Percentiles rank a stretch among this genome's conserved stretches.
These are phyloP conservation scores for Thraustochytrium sp. DNA, from an alignment of 352 stramenopile genomes.

Conservation along the genomic window DNA sequence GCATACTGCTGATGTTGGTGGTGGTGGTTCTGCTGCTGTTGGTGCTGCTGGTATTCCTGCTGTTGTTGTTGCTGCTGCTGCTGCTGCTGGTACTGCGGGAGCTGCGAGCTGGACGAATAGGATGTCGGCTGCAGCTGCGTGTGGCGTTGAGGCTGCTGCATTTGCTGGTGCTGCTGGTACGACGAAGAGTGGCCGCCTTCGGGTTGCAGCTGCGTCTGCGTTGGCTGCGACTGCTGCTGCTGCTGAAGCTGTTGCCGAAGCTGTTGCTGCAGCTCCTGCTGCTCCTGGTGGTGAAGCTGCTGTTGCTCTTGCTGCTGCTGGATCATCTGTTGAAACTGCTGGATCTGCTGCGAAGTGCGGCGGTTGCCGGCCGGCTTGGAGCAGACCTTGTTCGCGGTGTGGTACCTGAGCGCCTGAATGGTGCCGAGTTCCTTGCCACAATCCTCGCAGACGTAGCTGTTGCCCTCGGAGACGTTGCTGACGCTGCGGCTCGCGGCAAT, in stretches of 20 bases:
- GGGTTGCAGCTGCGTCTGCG: neutral
- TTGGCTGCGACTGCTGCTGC: neutral
- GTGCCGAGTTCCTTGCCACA: constrained; percentile 5
- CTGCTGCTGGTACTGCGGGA: neutral
- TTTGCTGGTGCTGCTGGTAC: neutral
- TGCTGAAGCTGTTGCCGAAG: neutral
- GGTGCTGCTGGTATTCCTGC: neutral
- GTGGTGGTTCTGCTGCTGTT: neutral
- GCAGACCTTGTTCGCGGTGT: neutral
- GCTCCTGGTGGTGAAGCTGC: neutral
- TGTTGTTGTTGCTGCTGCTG: neutral
- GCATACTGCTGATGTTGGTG: neutral
- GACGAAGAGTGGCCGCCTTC: too few species aligned
- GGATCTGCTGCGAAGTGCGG: neutral
- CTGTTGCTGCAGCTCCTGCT: neutral
- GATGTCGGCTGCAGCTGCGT: neutral
- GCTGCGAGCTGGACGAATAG: too few species aligned
- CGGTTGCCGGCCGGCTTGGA: neutral
- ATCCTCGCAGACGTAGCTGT: neutral
- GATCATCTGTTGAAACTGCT: neutral
- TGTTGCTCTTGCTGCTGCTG: neutral
- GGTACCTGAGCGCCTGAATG: neutral
- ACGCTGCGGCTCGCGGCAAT: neutral
- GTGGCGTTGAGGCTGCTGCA: neutral
- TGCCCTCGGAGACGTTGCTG: too few species aligned